Conservation (phyloP, 495 filamentous ascomycete genomes). For the Cenococcum geophilum region DNA sequence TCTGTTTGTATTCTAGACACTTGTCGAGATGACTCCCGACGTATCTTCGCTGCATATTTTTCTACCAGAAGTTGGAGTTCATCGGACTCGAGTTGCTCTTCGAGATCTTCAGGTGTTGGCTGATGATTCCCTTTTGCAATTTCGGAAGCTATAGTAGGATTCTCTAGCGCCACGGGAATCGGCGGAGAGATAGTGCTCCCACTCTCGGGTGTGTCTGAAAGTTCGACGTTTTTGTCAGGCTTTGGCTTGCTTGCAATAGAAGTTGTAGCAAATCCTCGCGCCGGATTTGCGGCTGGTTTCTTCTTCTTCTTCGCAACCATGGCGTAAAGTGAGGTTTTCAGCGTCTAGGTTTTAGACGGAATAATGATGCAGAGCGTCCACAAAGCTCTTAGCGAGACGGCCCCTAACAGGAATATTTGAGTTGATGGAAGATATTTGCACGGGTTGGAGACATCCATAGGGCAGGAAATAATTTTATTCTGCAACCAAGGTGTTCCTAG, state of each 20-base stretch:
- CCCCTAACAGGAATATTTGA: too few relatives aligned
- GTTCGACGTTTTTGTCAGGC: constrained; percentile 24
- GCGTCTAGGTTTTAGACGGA: not conserved
- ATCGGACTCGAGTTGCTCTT: constrained; percentile 71
- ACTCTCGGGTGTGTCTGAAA: constrained; percentile 14
- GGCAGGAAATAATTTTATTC: too few relatives aligned
- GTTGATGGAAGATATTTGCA: too few relatives aligned
- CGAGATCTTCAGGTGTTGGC: constrained; percentile 75
- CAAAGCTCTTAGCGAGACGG: too few relatives aligned
- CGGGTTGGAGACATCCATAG: too few relatives aligned
- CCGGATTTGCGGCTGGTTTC: constrained; percentile 75
- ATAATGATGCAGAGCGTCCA: too few relatives aligned
- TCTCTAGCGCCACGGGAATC: not conserved
- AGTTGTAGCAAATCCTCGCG: constrained; percentile 85
- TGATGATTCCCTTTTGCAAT: constrained; percentile 40
- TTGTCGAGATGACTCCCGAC: constrained; percentile 52
- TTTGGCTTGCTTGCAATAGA: constrained; percentile 71
- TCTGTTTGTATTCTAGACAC: constrained; percentile 70
- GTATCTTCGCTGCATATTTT: constrained; percentile 60
- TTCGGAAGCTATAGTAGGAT: constrained; percentile 30
- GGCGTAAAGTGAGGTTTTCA: not conserved
- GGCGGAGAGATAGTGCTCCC: constrained; percentile 4
- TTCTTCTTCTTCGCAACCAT: constrained; percentile 65
- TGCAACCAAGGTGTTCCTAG: not conserved
- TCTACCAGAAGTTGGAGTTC: constrained; percentile 79